These are phyloP conservation scores for Anthracocystis walkeri DNA, from an alignment of 1,284 basidiomycete genomes.

Conservation along the genomic window DNA sequence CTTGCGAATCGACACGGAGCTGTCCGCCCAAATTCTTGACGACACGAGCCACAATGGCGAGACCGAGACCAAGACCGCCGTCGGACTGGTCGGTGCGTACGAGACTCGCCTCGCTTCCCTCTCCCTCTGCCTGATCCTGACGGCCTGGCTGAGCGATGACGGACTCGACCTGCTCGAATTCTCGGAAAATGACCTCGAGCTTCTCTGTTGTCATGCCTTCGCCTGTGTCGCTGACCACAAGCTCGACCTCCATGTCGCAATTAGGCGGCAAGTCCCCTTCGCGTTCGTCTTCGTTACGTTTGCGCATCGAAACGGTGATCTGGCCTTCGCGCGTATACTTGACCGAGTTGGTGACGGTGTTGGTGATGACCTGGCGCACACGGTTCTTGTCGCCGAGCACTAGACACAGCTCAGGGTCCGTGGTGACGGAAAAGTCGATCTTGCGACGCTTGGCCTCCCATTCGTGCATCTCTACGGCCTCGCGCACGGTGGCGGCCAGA, in stretches of 20 bases:
- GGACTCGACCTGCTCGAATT: constrained; percentile 85
- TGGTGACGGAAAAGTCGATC: constrained; percentile 77
- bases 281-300: constrained; percentile 48
- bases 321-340: constrained; percentile 77
- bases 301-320: constrained; percentile 77
- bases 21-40: constrained; percentile 84
- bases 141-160: constrained; percentile 58
- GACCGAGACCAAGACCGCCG: constrained; percentile 75
- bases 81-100: constrained; percentile 42
- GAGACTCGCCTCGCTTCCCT: constrained; percentile 27
- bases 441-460: constrained; percentile 80
- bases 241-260: constrained; percentile 76
- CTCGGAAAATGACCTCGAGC: constrained; percentile 84
- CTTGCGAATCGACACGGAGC: constrained; percentile 81
- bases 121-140: constrained; percentile 14
- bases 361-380: constrained; percentile 83
- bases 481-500: constrained; percentile 77
- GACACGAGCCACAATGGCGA: constrained; percentile 85
- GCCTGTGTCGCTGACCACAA: constrained; percentile 81
- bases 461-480: constrained; percentile 75
- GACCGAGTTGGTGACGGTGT: constrained; percentile 84
- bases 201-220: constrained; percentile 80
- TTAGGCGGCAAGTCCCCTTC: constrained; percentile 36
- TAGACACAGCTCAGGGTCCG: constrained; percentile 73
- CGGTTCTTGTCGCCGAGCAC: constrained; percentile 76